A percentile compares a stretch with the other conserved stretches of the same genome.
Conservation (phyloP, 768 basidiomycete species). For the Dioszegia aurantiaca region DNA sequence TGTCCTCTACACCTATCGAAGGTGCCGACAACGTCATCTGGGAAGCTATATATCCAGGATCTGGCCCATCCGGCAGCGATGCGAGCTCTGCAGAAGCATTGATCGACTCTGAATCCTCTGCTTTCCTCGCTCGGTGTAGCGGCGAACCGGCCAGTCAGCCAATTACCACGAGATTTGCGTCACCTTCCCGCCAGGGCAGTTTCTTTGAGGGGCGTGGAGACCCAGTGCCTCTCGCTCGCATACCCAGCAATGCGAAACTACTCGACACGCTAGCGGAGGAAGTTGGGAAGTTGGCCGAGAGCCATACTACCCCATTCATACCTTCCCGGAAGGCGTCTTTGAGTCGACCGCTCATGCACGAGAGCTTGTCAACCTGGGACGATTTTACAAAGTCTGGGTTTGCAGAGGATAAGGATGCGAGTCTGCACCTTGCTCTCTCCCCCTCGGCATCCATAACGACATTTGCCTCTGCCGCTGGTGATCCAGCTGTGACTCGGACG, state of each 20-base stretch:
- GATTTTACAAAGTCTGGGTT: constrained; percentile 34
- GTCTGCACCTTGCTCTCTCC: constrained; percentile 3
- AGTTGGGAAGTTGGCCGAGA: constrained; percentile 6
- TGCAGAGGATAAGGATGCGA: constrained; percentile 14
- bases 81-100: no score
- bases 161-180: neutral
- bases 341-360: neutral
- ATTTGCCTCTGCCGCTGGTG: neutral
- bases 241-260: constrained; percentile 6
- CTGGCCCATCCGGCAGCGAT: no score
- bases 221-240: neutral
- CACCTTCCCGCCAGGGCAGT: neutral
- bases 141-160: neutral
- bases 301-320: neutral
- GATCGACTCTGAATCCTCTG: no score
- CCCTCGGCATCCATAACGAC: neutral
- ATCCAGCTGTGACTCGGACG: neutral
- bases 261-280: constrained; percentile 12
- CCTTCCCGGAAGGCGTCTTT: neutral
- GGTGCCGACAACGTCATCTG: neutral
- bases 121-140: no score
- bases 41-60: no score
- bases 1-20: neutral
- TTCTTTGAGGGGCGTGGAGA: neutral
- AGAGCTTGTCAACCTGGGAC: constrained; percentile 24